phyloP scores from a whole-genome alignment of 169 alveolate species.

The Plasmodium gonderi region DNA sequence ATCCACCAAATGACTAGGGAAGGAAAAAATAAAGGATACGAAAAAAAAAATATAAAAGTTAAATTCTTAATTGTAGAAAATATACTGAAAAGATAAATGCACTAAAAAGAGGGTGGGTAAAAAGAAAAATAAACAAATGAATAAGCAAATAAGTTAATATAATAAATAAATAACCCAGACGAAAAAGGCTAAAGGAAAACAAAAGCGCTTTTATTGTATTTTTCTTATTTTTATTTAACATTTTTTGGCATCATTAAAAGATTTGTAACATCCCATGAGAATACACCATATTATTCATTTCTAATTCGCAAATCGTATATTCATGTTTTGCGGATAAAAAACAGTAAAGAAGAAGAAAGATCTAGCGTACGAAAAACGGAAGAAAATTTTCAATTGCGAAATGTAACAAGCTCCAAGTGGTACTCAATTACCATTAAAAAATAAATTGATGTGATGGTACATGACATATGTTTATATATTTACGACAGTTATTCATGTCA shows the following conservation, averaged over 20 bases:
- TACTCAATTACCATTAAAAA: too few species aligned
- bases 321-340: not conserved
- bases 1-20: too few species aligned
- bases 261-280: not conserved
- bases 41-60: not conserved
- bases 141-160: too few species aligned
- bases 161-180: not conserved
- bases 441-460: too few species aligned
- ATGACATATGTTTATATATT: not conserved
- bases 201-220: not conserved
- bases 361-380: too few species aligned
- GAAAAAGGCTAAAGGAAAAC: not conserved
- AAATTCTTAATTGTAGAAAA: not conserved
- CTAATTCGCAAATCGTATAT: not conserved
- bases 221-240: not conserved
- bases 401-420: too few species aligned
- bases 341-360: not conserved
- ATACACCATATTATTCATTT: not conserved
- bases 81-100: not conserved
- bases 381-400: too few species aligned
- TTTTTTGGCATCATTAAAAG: not conserved
- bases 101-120: not conserved
- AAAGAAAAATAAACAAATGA: not conserved
- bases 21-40: not conserved
- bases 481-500: too few species aligned